Percentiles rank a stretch among this genome's conserved stretches.
Conservation (phyloP, 2,329 filamentous ascomycete genomes). For the Phialemoniopsis sp. region DNA sequence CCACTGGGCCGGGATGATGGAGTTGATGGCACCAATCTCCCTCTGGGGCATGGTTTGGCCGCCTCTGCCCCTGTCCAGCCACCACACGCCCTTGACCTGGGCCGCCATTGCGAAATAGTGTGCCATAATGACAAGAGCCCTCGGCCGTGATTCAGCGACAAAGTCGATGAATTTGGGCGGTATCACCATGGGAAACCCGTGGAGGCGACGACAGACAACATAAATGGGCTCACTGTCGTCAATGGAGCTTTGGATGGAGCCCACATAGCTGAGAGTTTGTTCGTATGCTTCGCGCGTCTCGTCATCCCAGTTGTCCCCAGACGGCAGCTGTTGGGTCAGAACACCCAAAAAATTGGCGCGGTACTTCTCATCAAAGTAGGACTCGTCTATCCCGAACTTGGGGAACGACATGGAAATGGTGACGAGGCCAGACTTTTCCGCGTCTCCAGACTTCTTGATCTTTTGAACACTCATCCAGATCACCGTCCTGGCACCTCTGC, state of each 20-base stretch:
- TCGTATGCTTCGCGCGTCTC: constrained; percentile 18
- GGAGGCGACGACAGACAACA: constrained; percentile 17
- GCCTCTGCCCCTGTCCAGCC: constrained; percentile 13
- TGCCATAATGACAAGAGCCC: constrained; percentile 17
- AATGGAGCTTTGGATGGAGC: constrained; percentile 16
- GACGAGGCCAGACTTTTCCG: constrained; percentile 9
- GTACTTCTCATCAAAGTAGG: constrained; percentile 16
- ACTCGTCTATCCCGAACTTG: constrained; percentile 15
- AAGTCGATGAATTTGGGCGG: constrained; percentile 16
- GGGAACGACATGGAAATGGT: constrained; percentile 13
- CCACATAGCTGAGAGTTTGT: constrained; percentile 18
- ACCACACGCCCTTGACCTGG: constrained; percentile 16
- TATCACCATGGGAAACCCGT: constrained; percentile 17
- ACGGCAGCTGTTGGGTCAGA: constrained; percentile 11
- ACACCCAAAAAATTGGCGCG: constrained; percentile 11
- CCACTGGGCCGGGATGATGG: constrained; percentile 13
- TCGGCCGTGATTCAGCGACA: constrained; percentile 13
- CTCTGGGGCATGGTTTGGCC: constrained; percentile 4
- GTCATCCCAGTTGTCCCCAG: constrained; percentile 14
- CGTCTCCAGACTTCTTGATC: constrained; percentile 8
- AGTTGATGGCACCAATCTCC: constrained; percentile 18
- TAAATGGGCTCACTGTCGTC: constrained; percentile 22
- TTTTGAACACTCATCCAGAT: constrained; percentile 17
- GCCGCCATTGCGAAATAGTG: constrained; percentile 17
- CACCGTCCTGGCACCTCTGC: constrained; percentile 15